Evolutionary conservation across 495 filamentous ascomycete genomes (phyloP).

Genomic region (Tuber magnatum): DNA sequence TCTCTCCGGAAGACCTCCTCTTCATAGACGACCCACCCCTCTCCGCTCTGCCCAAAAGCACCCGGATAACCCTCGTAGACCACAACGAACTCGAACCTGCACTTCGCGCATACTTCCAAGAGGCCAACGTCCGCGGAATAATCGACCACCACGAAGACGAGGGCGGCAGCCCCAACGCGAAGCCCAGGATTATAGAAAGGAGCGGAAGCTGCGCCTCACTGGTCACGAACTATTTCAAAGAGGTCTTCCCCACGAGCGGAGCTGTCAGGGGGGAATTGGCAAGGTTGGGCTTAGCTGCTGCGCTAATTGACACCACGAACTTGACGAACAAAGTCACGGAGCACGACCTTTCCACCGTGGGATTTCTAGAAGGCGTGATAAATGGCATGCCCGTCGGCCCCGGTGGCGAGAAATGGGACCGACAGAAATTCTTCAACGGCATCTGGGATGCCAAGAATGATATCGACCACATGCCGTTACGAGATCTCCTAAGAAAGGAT

Average conservation of each 20-base stretch:
- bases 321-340: slow-evolving; percentile 68
- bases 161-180: slow-evolving; percentile 42
- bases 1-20: slow-evolving; percentile 51
- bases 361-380: slow-evolving; percentile 53
- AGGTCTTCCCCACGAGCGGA: slow-evolving; percentile 50
- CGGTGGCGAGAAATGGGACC: slow-evolving; percentile 47
- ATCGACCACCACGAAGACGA: slow-evolving; percentile 94
- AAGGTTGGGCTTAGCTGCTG: slow-evolving; percentile 66
- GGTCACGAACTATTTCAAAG: slow-evolving; percentile 56
- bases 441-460: slow-evolving; percentile 64
- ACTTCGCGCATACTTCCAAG: slow-evolving; percentile 45
- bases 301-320: slow-evolving; percentile 79
- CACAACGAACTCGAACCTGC: slow-evolving; percentile 70
- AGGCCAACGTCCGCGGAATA: slow-evolving; percentile 53
- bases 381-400: slow-evolving; percentile 9
- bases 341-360: slow-evolving; percentile 58
- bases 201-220: slow-evolving; percentile 70
- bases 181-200: slow-evolving; percentile 60
- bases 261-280: slow-evolving; percentile 51
- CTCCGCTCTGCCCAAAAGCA: slow-evolving; percentile 40
- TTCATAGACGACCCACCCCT: slow-evolving; percentile 30
- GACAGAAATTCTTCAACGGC: slow-evolving; percentile 54
- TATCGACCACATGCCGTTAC: slow-evolving; percentile 57
- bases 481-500: slow-evolving; percentile 78
- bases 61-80: slow-evolving; percentile 63